Evolutionary conservation across 371 early-diverging fungal genomes (phyloP).

Genomic region (Rhizopus delemar): DNA sequence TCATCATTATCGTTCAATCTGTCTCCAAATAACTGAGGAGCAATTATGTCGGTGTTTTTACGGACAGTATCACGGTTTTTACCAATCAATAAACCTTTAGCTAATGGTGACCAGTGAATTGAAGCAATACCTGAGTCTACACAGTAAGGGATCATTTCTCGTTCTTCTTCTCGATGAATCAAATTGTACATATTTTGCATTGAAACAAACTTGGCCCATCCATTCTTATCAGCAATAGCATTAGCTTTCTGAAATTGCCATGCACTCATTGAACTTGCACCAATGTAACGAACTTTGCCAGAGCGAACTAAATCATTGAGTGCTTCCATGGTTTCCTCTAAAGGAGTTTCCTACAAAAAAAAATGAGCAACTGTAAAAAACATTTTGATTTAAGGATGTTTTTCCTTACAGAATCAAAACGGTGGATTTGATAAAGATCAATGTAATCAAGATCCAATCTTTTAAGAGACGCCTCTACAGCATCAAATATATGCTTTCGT

Average conservation of each 20-base stretch:
- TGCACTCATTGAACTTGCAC: constrained; percentile 32
- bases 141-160: constrained; percentile 52
- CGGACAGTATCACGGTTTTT: constrained; percentile 12
- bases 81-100: constrained; percentile 24
- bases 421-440: constrained; percentile 64
- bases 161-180: constrained; percentile 58
- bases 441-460: constrained; percentile 59
- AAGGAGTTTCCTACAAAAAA: constrained; percentile 29
- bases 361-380: neutral
- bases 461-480: constrained; percentile 50
- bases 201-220: constrained; percentile 49
- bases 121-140: constrained; percentile 35
- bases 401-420: constrained; percentile 29
- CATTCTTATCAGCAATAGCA: constrained; percentile 38
- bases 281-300: constrained; percentile 55
- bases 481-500: constrained; percentile 57
- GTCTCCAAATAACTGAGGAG: constrained; percentile 6
- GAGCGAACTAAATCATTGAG: constrained; percentile 51
- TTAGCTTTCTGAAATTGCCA: constrained; percentile 37
- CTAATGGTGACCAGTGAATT: constrained; percentile 47
- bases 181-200: constrained; percentile 49
- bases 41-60: constrained; percentile 1
- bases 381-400: neutral
- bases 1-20: constrained; percentile 14
- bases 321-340: constrained; percentile 60